Evolutionary conservation across 2,329 filamentous ascomycete species (phyloP), one percentile per base, ranked within the genome.

Genomic region (Monosporascus sp.): DNA sequence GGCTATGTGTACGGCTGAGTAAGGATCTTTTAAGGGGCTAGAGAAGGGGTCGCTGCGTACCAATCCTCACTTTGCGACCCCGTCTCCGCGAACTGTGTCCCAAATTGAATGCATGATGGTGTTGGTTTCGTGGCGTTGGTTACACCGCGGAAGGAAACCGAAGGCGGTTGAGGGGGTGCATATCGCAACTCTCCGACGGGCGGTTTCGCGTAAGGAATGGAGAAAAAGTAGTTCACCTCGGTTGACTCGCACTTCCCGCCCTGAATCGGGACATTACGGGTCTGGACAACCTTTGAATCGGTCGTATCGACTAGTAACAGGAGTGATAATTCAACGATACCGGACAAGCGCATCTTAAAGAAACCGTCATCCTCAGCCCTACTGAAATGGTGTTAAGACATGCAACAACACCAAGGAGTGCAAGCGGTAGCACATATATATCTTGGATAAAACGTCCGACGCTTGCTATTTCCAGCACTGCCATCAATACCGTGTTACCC

Each of bases 171-270:
- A 8, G 60, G 60, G 11, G 60, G 50, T 17, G 56, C 56, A 8
- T 58, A 55, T 25, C 60, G 59, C 14, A 57, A 45, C 5, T 60
- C 53, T 9, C 56, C 55, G 9, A 60, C 31, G 1, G 59, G 60
- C 0, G 60, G 58, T 35, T 59, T 51, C 17, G 60, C 60, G 47
- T 57, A 63, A 6, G 59, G 59, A 43, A 63, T 59, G 3, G 58
- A 59, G 35, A 52, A 55, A 53, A 59, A 61, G 44, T 54, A 60
- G 37, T 58, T 49, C 11, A 58, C 57, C 14, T 57, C 51, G 2
- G 49, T 54, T 18, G 44, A 44, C 50, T 49, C 50, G 24, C 59
- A 63, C 31, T 53, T 57, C 2, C 58, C 51, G 24, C 59, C 59
- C 9, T 56, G 44, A 15, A 60, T 41, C 14, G 50, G 44, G 11